A percentile compares a stretch with the other conserved stretches of the same genome.
These are phyloP conservation scores for Candida stauntonica DNA, from an alignment of 805 yeast genomes.

Conservation along the genomic window DNA sequence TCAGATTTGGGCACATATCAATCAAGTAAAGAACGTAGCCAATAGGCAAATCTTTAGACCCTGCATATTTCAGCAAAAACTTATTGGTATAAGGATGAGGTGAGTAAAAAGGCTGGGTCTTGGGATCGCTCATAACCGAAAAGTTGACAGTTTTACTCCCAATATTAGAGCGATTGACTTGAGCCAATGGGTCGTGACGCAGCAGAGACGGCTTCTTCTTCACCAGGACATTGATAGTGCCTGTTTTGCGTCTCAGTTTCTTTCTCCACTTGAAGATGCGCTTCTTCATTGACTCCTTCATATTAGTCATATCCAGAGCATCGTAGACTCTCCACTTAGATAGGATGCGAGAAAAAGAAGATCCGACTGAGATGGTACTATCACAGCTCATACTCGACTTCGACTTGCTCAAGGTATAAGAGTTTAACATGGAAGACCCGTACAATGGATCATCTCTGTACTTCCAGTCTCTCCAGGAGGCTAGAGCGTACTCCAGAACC, in stretches of 20 bases:
- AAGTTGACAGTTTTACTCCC: slow-evolving; percentile 4
- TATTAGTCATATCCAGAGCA: slow-evolving; percentile 1
- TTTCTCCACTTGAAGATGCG: slow-evolving; percentile 6
- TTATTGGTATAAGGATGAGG: slow-evolving; percentile 61
- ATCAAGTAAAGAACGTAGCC: slow-evolving; percentile 71
- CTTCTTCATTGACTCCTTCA: slow-evolving; percentile 7
- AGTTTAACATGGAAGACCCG: slow-evolving; percentile 34
- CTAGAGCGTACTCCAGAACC: slow-evolving; percentile 39
- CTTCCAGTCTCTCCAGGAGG: slow-evolving; percentile 94
- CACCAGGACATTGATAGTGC: slow-evolving; percentile 4
- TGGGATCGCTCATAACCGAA: slow-evolving; percentile 17
- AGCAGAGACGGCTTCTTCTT: background rate
- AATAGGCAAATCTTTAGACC: slow-evolving; percentile 71
- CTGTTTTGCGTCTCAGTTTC: background rate
- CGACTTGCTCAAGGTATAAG: slow-evolving; percentile 25
- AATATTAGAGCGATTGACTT: too few species aligned
- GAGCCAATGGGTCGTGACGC: background rate
- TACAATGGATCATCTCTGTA: slow-evolving; percentile 68
- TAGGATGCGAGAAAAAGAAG: slow-evolving; percentile 15
- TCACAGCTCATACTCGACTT: slow-evolving; percentile 24
- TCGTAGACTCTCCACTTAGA: slow-evolving; percentile 8
- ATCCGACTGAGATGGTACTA: slow-evolving; percentile 15
- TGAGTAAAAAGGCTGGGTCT: slow-evolving; percentile 31
- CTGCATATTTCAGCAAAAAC: slow-evolving; percentile 56
- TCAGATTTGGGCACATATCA: slow-evolving; percentile 60